These are phyloP conservation scores for Hypoxylon lenormandii DNA, from an alignment of 495 filamentous ascomycete genomes.

Conservation along the genomic window DNA sequence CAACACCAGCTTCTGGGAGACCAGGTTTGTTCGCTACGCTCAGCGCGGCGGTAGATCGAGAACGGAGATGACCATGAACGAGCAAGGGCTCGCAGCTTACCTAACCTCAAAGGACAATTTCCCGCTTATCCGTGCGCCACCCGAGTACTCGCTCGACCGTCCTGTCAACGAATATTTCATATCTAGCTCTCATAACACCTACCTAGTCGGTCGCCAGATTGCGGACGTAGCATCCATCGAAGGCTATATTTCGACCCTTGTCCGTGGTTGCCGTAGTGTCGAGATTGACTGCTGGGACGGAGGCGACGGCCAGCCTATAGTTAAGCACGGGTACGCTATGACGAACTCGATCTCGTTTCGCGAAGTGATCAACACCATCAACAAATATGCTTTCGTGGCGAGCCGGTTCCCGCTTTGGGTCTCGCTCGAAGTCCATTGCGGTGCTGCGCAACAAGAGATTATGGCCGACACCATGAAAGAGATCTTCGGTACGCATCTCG, in stretches of 20 bases:
- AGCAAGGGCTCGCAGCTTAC: slow-evolving; percentile 78
- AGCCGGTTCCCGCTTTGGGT: slow-evolving; percentile 88
- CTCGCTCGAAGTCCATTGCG: slow-evolving; percentile 95
- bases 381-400: slow-evolving; percentile 87
- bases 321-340: slow-evolving; percentile 89
- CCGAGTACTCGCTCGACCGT: slow-evolving; percentile 73
- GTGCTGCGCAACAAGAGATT: slow-evolving; percentile 78
- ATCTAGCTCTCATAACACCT: slow-evolving; percentile 98
- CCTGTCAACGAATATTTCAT: slow-evolving; percentile 98
- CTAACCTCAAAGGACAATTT: slow-evolving; percentile 80
- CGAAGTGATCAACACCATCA: slow-evolving; percentile 91
- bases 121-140: slow-evolving; percentile 67
- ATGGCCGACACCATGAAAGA: slow-evolving; percentile 94
- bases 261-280: slow-evolving; percentile 89
- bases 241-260: slow-evolving; percentile 89
- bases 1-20: slow-evolving; percentile 74
- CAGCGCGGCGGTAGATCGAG: slow-evolving; percentile 59
- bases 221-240: slow-evolving; percentile 90
- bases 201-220: slow-evolving; percentile 90
- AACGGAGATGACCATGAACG: slow-evolving; percentile 73
- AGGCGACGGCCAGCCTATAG: slow-evolving; percentile 81
- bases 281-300: slow-evolving; percentile 99
- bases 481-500: slow-evolving; percentile 79
- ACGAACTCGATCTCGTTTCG: slow-evolving; percentile 86
- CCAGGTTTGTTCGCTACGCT: slow-evolving; percentile 70